phyloP scores from a whole-genome alignment of 129 eudicot genomes.

The Tanacetum coccineum region DNA sequence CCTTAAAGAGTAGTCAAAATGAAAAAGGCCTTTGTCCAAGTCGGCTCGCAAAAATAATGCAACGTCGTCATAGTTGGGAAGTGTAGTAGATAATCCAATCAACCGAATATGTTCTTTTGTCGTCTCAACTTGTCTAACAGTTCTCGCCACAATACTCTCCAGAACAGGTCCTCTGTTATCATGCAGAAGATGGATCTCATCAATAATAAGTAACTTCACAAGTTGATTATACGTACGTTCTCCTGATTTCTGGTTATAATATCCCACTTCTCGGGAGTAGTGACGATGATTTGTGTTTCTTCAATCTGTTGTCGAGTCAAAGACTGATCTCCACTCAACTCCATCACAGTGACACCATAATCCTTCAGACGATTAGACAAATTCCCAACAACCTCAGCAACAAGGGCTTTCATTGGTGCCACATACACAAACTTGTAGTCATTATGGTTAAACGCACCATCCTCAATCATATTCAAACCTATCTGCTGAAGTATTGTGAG shows the following conservation, averaged over 20 bases:
- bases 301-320: too few relatives aligned
- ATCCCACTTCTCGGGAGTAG: too few relatives aligned
- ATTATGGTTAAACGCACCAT: constrained; percentile 71
- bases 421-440: constrained; percentile 91
- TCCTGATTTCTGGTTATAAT: too few relatives aligned
- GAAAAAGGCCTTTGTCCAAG: constrained; percentile 65
- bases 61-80: constrained; percentile 85
- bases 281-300: too few relatives aligned
- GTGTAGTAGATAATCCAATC: constrained; percentile 95
- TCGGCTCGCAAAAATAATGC: constrained; percentile 74
- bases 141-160: constrained; percentile 92
- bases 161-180: constrained; percentile 99
- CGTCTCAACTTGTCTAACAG: constrained; percentile 89
- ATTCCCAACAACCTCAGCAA: constrained; percentile 92
- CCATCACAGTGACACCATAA: too few relatives aligned
- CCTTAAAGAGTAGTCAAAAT: constrained; percentile 88
- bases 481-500: constrained; percentile 95
- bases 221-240: too few relatives aligned
- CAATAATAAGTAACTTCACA: too few relatives aligned
- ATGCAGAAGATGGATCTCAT: constrained; percentile 90
- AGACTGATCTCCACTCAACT: too few relatives aligned
- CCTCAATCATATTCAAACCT: constrained; percentile 61
- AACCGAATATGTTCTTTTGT: constrained; percentile 94
- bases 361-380: constrained; percentile 80
- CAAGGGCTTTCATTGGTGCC: constrained; percentile 99